These are phyloP conservation scores for Penicillium sp. DNA, from an alignment of 2,329 filamentous ascomycete species.

Conservation along the genomic window DNA sequence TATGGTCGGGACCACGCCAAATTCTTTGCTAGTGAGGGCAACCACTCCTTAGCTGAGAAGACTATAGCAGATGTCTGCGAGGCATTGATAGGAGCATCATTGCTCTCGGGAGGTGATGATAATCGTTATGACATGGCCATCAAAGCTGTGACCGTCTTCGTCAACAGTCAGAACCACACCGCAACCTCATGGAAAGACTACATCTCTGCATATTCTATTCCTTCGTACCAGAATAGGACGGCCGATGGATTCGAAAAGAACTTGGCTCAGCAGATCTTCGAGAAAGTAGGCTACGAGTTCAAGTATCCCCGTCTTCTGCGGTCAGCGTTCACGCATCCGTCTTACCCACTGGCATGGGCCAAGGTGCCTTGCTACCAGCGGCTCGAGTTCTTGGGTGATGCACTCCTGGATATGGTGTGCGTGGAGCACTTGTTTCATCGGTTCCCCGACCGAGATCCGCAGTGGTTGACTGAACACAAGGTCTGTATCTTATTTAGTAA, in stretches of 20 bases:
- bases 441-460: slow-evolving; percentile 78
- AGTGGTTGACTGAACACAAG: slow-evolving; percentile 98
- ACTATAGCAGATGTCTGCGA: slow-evolving; percentile 93
- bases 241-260: slow-evolving; percentile 67
- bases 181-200: slow-evolving; percentile 74
- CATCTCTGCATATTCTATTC: slow-evolving; percentile 64
- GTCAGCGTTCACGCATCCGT: slow-evolving; percentile 86
- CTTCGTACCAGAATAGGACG: slow-evolving; percentile 65
- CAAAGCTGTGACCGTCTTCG: slow-evolving; percentile 59
- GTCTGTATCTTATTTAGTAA: slow-evolving; percentile 28
- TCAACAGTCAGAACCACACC: slow-evolving; percentile 66
- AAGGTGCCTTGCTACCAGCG: slow-evolving; percentile 85
- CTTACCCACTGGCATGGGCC: slow-evolving; percentile 71
- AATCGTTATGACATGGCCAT: slow-evolving; percentile 61
- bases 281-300: slow-evolving; percentile 66
- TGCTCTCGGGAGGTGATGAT: slow-evolving; percentile 55
- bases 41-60: slow-evolving; percentile 78
- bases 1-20: slow-evolving; percentile 66
- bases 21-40: slow-evolving; percentile 42
- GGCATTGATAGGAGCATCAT: slow-evolving; percentile 84
- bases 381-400: slow-evolving; percentile 88
- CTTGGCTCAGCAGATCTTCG: slow-evolving; percentile 61
- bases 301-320: slow-evolving; percentile 71
- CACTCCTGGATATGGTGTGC: slow-evolving; percentile 80
- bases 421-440: slow-evolving; percentile 78